Conservation (phyloP, 2,329 filamentous ascomycete species). For the Emmonsiellopsis sp. region DNA sequence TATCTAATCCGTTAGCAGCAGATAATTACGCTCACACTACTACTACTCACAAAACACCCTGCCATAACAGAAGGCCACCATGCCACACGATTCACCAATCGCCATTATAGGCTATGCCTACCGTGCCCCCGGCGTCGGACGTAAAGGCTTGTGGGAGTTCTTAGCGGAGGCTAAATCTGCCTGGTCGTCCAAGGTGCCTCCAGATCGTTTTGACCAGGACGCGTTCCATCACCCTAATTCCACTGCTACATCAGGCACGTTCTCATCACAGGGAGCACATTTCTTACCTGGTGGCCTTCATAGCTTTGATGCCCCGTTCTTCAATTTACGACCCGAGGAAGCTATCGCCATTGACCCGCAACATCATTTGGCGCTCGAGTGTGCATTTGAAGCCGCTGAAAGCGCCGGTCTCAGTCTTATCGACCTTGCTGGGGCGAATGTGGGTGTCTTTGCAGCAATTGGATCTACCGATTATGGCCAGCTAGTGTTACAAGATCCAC, state of each 20-base stretch:
- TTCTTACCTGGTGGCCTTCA: slow-evolving; percentile 20
- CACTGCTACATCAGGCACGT: not conserved
- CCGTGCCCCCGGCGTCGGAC: slow-evolving; percentile 14
- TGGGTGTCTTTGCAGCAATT: slow-evolving; percentile 21
- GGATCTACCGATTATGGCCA: slow-evolving; percentile 23
- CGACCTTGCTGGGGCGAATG: slow-evolving; percentile 18
- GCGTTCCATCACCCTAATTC: not conserved
- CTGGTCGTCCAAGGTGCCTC: not conserved
- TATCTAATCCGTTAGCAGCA: no score
- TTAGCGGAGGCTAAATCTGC: slow-evolving; percentile 20
- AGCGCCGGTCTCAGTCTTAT: slow-evolving; percentile 22
- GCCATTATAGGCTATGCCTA: slow-evolving; percentile 21
- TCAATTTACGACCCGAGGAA: slow-evolving; percentile 24
- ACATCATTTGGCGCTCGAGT: slow-evolving; percentile 22
- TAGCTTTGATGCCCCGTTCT: slow-evolving; percentile 27
- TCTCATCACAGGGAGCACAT: slow-evolving; percentile 12
- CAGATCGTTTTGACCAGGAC: not conserved
- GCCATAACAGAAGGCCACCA: no score
- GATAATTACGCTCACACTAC: no score
- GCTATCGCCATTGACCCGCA: slow-evolving; percentile 25
- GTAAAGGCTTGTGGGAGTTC: slow-evolving; percentile 14
- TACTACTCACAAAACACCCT: no score
- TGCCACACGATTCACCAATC: slow-evolving; percentile 3
- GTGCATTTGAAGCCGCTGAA: slow-evolving; percentile 22
- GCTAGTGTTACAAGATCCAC: slow-evolving; percentile 21